phyloP scores from a whole-genome alignment of 352 stramenopile genomes.

The Pythium coloratum region DNA sequence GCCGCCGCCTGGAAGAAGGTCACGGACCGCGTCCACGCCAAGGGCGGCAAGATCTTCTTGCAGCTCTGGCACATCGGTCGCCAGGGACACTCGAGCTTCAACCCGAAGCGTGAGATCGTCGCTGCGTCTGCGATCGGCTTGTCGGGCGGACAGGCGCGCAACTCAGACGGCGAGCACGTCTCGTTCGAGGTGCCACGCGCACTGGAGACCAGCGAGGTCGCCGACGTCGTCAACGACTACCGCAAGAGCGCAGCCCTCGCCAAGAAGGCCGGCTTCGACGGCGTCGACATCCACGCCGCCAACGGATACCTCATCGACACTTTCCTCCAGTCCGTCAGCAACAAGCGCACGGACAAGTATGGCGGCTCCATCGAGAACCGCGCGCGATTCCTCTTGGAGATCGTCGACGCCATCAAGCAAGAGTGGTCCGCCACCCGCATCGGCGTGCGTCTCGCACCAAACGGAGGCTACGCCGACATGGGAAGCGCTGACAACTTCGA shows the following conservation, averaged over 20 bases:
- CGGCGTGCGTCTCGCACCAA: constrained; percentile 22
- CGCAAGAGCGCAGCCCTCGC: constrained; percentile 26
- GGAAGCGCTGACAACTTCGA: constrained; percentile 43
- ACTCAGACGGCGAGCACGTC: constrained; percentile 10
- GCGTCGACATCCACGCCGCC: constrained; percentile 69
- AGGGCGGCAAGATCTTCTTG: constrained; percentile 31
- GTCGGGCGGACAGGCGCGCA: background rate
- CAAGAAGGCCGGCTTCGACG: constrained; percentile 47
- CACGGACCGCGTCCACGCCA: background rate
- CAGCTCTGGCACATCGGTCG: constrained; percentile 76
- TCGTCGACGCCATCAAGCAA: constrained; percentile 37
- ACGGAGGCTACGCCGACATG: constrained; percentile 40
- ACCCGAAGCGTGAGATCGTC: constrained; percentile 31
- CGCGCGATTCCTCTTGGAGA: constrained; percentile 46
- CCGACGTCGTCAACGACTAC: constrained; percentile 56
- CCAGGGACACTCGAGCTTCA: constrained; percentile 40
- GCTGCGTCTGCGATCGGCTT: constrained; percentile 25
- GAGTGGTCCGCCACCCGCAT: constrained; percentile 12
- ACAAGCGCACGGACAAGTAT: constrained; percentile 70
- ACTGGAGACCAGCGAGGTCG: constrained; percentile 65
- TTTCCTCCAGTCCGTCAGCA: constrained; percentile 65
- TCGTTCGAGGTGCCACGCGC: constrained; percentile 39
- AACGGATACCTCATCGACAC: constrained; percentile 90
- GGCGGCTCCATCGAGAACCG: constrained; percentile 69
- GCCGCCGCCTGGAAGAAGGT: constrained; percentile 1